Conservation (phyloP, 768 basidiomycete genomes). For the Rickenella mellea region DNA sequence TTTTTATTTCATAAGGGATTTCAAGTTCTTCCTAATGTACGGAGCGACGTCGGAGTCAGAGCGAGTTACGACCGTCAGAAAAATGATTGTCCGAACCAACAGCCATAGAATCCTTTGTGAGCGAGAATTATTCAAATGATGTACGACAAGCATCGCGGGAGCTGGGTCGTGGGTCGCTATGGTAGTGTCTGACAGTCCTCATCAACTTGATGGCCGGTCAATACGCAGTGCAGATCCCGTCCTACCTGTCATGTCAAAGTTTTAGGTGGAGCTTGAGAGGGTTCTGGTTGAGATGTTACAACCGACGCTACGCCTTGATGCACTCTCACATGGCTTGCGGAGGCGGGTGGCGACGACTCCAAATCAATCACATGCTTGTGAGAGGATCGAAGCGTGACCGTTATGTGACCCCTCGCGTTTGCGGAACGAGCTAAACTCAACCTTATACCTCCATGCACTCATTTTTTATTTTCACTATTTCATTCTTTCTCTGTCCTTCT, state of each 20-base stretch:
- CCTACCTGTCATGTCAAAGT: not conserved
- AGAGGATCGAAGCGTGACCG: too few relatives aligned
- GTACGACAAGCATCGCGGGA: conserved; percentile 22
- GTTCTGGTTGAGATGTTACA: not conserved
- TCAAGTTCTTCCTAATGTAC: conserved; percentile 38
- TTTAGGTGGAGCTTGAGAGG: not conserved
- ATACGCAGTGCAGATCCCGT: not conserved
- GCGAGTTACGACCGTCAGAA: not conserved
- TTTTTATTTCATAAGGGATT: conserved; percentile 34
- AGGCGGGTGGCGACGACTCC: too few relatives aligned
- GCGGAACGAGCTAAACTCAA: too few relatives aligned
- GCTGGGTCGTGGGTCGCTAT: conserved; percentile 20
- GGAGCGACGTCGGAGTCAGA: too few relatives aligned
- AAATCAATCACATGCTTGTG: too few relatives aligned
- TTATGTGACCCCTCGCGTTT: too few relatives aligned
- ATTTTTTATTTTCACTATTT: too few relatives aligned
- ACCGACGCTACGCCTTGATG: not conserved
- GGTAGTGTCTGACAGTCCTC: conserved; percentile 20
- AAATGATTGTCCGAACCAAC: conserved; percentile 16
- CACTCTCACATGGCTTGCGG: not conserved
- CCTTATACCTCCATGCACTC: too few relatives aligned
- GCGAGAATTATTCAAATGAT: conserved; percentile 26
- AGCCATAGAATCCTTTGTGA: conserved; percentile 30
- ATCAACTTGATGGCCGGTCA: conserved; percentile 18
- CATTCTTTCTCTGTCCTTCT: too few relatives aligned